Base-by-base conservation (phyloP, 116 monocot species). In the Zostera marina region DNA sequence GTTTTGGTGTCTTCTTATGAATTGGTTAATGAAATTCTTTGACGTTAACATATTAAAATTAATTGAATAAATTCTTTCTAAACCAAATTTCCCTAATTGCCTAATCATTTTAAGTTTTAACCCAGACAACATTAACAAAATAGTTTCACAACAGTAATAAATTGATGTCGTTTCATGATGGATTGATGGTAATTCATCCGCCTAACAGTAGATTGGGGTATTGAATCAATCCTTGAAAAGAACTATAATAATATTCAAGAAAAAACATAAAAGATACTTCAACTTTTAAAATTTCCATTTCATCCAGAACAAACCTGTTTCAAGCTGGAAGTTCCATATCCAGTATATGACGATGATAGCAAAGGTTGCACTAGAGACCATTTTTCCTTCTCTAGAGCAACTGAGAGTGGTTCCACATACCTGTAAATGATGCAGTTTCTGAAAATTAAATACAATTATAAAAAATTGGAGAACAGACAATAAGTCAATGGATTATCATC, bases 351-450 rank as follows among this genome's bases (percentile, higher is more conserved):
- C 61, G 96, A 96, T 44, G 96, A 89, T 7, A 96, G 61, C 69
- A 96, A 71, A 11, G 83, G 85, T 61, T 96, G 96, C 44, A 96
- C 96, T 53, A 96, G 67, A 41, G 96, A 89, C 89, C 96, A 96
- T 24, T 78, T 89, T 58, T 83, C 83, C 48, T 76, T 83, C 74
- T 96, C 96, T 80, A 96, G 72, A 52, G 85, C 82, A 78, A 83
- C 42, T 53, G 96, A 74, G 59, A 96, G 70, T 57, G 96, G 89
- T 71, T 96, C 85, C 47, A 89, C 62, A 47, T 96, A 96, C 57
- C 96, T 96, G 67, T 49, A 74, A 63, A 58, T n/a, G 17, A 16
- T 39, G 58, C 6, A 13, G 15, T 23, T 26, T 61, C 32, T 1
- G 25, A 43, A 43, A 44, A 22, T 59, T 20, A 59, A 42, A 59